Base-by-base conservation (phyloP, 1,284 basidiomycete species). In the Coniferiporia sulphurascens region DNA sequence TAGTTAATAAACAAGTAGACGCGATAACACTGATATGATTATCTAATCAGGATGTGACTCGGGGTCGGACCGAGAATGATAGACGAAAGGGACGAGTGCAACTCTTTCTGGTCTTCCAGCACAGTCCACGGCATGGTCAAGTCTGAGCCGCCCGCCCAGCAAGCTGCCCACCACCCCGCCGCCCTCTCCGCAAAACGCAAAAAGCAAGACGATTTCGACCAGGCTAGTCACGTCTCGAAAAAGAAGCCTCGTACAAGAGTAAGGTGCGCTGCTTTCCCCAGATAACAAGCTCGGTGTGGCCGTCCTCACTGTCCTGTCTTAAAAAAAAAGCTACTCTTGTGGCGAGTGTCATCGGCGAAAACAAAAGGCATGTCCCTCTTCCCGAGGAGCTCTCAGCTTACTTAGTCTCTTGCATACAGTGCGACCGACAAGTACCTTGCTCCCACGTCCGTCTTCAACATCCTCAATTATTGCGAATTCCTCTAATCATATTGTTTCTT, bases 281-380 rank as follows among this genome's bases (percentile, higher is more conserved):
- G 51, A 51, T 58, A 38, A 71, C 63, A 73, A 12, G 8, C 62
- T 51, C 43, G 38, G n/a, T 54, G 58, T 36, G 64, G 59, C 48
- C 58, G 64, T 56, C 59, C 56, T 58, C 63, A 48, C 36, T 41
- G 15, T 49, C 19, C 12, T 35, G 10, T 19, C 60, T 35, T 49
- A 43, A 43, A 3, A 43, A 46, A 54, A 51, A 67, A 91, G 89
- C 70, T 91, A 90, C 65, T 91, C 89, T n/a, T 91, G 89, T 62
- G 88, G 89, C 38, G 89, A 91, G 74, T 91, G 89, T 64, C 89
- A 91, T 75, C 82, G 89, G 32, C 78, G 89, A 61, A 91, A 91
- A 70, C 89, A 91, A 73, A 91, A 91, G 81, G 89, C 87, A 55
- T 49, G 52, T 55, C 41, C 52, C 34, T 32, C 36, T 12, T 38